Conservation (phyloP, 352 stramenopile species). For the Phytophthora pinifolia region DNA sequence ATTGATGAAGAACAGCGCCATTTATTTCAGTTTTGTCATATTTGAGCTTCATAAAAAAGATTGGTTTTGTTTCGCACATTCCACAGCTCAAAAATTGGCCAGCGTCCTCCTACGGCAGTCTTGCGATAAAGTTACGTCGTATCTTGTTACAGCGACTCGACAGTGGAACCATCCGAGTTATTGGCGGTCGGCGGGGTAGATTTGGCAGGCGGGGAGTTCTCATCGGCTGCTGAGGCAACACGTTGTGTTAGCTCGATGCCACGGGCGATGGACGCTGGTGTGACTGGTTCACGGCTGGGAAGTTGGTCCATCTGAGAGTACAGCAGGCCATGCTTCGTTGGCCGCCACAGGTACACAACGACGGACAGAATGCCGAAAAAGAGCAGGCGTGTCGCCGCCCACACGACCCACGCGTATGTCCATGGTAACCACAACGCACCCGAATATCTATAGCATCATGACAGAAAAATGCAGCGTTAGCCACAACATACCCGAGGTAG, state of each 20-base stretch:
- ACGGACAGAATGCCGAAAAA: constrained; percentile 68
- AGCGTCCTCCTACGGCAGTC: neutral
- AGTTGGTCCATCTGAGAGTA: constrained; percentile 85
- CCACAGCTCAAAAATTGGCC: neutral
- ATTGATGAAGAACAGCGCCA: neutral
- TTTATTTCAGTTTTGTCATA: constrained; percentile 9
- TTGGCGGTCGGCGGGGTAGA: neutral
- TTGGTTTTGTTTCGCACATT: constrained; percentile 11
- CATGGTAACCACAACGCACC: constrained; percentile 59
- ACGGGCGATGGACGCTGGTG: constrained; percentile 42
- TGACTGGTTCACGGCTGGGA: constrained; percentile 61
- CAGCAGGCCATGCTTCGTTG: constrained; percentile 57
- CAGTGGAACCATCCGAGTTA: constrained; percentile 10
- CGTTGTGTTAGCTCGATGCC: constrained; percentile 61
- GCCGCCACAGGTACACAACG: constrained; percentile 76
- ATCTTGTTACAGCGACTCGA: constrained; percentile 29
- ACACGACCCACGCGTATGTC: constrained; percentile 80
- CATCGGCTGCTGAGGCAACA: constrained; percentile 49
- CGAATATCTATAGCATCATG: constrained; percentile 57
- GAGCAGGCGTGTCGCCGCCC: constrained; percentile 70
- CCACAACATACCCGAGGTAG: neutral
- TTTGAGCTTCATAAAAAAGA: constrained; percentile 25
- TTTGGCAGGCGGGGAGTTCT: constrained; percentile 22
- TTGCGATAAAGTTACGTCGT: no score
- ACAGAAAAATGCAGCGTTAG: neutral